These are phyloP conservation scores for Phycomyces nitens DNA, from an alignment of 192 early-diverging fungal species.

Conservation along the genomic window DNA sequence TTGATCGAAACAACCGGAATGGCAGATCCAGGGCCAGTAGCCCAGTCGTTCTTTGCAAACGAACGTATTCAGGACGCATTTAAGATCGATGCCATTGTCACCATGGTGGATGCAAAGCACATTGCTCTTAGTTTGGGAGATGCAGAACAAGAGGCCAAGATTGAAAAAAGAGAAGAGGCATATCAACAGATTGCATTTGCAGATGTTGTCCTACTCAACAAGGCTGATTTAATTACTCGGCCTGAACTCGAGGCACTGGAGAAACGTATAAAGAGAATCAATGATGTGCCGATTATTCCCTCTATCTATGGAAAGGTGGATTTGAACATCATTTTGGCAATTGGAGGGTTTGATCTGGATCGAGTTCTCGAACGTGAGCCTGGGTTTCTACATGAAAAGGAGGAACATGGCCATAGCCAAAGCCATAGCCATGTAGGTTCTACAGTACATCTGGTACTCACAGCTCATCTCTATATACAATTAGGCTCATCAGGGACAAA, in stretches of 20 bases:
- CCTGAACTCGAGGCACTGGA: neutral
- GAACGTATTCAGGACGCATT: conserved; percentile 20
- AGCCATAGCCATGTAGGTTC: neutral
- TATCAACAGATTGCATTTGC: conserved; percentile 33
- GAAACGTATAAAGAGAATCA: conserved; percentile 6
- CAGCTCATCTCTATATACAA: neutral
- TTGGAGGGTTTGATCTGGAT: conserved; percentile 24
- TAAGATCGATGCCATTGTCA: conserved; percentile 27
- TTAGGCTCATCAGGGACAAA: neutral
- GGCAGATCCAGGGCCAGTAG: conserved; percentile 38
- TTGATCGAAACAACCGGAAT: conserved; percentile 39
- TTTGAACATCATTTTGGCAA: conserved; percentile 13
- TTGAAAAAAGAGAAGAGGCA: neutral
- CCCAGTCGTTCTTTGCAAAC: conserved; percentile 29
- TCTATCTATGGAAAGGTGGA: conserved; percentile 17
- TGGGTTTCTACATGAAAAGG: neutral
- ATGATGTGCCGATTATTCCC: conserved; percentile 8
- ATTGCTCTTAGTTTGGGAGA: conserved; percentile 8
- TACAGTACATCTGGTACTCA: conserved; percentile 1
- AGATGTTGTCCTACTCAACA: conserved; percentile 35
- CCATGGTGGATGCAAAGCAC: conserved; percentile 36
- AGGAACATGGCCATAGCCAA: neutral
- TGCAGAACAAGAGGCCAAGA: neutral
- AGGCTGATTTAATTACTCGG: conserved; percentile 24
- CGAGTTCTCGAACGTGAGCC: conserved; percentile 13